A percentile compares a stretch with the other conserved stretches of the same genome.
These are phyloP conservation scores for Hemileia vastatrix DNA, from an alignment of 1,284 basidiomycete genomes.

Conservation along the genomic window DNA sequence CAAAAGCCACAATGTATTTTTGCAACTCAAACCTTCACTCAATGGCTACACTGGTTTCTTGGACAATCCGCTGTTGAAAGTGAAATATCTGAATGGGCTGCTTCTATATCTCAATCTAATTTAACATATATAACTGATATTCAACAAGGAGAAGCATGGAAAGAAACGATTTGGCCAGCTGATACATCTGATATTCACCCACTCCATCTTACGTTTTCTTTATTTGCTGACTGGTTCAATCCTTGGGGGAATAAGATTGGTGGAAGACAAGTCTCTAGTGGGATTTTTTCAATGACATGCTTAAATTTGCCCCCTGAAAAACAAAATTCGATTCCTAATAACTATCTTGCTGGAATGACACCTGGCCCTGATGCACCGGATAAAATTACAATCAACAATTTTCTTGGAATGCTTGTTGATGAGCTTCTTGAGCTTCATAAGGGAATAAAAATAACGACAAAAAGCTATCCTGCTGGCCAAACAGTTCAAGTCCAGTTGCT, in stretches of 20 bases:
- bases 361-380: not conserved
- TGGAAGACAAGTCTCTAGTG: not conserved
- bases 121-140: not conserved
- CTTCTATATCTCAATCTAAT: not conserved
- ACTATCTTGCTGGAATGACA: not conserved
- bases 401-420: not conserved
- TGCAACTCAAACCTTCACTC: not conserved
- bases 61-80: not conserved
- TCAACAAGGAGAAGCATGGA: not conserved
- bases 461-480: not conserved
- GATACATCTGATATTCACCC: no score
- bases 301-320: not conserved
- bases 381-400: not conserved
- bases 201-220: constrained; percentile 3
- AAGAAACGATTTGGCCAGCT: not conserved
- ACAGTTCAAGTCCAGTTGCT: not conserved
- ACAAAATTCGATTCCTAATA: not conserved
- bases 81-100: not conserved
- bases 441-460: not conserved
- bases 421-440: not conserved
- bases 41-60: constrained; percentile 1
- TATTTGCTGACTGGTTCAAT: constrained; percentile 11
- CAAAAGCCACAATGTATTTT: no score
- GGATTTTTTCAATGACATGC: not conserved
- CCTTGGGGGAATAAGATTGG: not conserved